Conservation (phyloP, 176 grass and related monocot genomes). For the Bonia amplexicaulis region DNA sequence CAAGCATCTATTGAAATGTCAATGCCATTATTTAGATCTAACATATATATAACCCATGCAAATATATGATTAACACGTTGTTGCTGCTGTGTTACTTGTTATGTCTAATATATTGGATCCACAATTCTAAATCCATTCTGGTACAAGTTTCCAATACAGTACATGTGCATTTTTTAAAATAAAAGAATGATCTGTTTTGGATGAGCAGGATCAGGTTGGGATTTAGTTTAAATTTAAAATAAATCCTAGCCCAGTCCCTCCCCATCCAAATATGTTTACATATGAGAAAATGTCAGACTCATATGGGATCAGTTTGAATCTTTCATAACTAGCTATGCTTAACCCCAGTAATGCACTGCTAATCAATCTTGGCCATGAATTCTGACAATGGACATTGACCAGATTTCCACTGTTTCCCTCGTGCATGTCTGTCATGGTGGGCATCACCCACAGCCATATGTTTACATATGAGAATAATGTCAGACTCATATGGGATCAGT, state of each 20-base stretch:
- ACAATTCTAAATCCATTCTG: background rate
- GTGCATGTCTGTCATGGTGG: background rate
- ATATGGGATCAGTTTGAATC: background rate
- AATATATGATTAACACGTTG: background rate
- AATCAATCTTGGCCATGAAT: background rate
- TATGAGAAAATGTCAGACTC: background rate
- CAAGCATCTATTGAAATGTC: background rate
- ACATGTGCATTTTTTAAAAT: background rate
- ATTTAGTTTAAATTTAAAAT: too few relatives aligned
- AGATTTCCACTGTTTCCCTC: background rate
- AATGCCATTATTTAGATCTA: background rate
- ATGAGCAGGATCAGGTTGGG: background rate
- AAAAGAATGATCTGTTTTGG: background rate
- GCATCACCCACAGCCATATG: too few relatives aligned
- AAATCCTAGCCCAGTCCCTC: background rate
- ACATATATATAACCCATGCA: background rate
- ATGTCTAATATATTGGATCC: background rate
- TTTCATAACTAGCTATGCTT: background rate
- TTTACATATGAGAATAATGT: background rate
- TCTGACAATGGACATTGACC: background rate
- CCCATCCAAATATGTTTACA: background rate
- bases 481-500: background rate
- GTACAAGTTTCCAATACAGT: background rate
- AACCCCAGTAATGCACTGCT: background rate
- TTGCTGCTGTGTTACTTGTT: background rate